Evolutionary conservation across 202 grass and related monocot species (phyloP), one percentile per base, ranked within the genome.

Genomic region (Zoysia matrella): DNA sequence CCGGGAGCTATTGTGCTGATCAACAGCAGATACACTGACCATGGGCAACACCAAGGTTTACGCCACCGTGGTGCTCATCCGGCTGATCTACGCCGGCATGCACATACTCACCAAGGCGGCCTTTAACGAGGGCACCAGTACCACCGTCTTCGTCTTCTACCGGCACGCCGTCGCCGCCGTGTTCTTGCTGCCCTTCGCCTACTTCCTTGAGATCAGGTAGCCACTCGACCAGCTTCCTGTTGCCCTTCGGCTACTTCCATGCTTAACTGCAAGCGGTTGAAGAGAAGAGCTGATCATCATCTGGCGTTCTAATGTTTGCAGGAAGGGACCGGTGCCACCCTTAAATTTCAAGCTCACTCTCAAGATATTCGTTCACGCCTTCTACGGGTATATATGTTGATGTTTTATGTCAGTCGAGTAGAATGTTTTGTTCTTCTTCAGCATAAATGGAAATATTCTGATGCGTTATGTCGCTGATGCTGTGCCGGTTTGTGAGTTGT

Each of bases 141-240:
- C 88, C n/a, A 78, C 87, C 30, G 88, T 97, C 11, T 94, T 97
- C 52, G 80, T 89, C 18, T 97, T 97, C 90, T 94, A 94, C 78
- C 71, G 94, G 66, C 83, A 88, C 74, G 70, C 87, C 43, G 50
- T 83, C 63, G 94, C 84, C 9, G 81, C 91, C 18, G 36, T 94
- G 49, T 82, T 91, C 63, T 15, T 94, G 75, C 3, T 79, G 4
- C 91, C 94, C 12, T 52, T 97, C 81, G 89, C 91, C 3, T 85
- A 79, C 79, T 64, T 94, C 45, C 49, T 90, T n/a, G 91, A 86
- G 71, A 90, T 92, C 85, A 88, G 81, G 79, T 81, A 6, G 15
- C 2, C 8, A 6, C 9, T 4, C 11, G 9, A 39, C 60, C 22
- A 30, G 22, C 22, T 30, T 30, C 22, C 22, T 30, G 22, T 30